Conservation (phyloP, 805 yeast species). For the Ogataea angusta region DNA sequence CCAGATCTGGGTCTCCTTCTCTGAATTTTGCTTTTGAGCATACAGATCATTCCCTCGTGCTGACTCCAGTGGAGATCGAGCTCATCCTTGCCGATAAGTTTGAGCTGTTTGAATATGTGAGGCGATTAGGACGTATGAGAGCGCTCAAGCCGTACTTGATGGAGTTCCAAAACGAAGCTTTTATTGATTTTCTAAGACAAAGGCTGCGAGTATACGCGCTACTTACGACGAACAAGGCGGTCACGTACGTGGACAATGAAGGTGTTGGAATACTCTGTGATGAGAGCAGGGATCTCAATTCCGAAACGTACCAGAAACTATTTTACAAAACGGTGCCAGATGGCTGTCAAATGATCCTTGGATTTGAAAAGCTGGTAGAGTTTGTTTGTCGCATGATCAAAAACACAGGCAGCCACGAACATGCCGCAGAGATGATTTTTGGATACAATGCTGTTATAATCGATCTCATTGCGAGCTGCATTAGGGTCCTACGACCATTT, state of each 20-base stretch:
- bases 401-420: slow-evolving; percentile 1
- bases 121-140: slow-evolving; percentile 6
- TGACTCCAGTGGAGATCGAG: slow-evolving; percentile 16
- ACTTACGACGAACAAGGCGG: neutral
- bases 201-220: slow-evolving; percentile 3
- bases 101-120: slow-evolving; percentile 10
- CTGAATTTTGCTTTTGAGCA: slow-evolving; percentile 6
- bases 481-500: slow-evolving; percentile 14
- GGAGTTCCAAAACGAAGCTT: slow-evolving; percentile 4
- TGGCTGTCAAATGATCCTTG: slow-evolving; percentile 8
- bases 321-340: neutral
- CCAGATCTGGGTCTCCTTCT: neutral
- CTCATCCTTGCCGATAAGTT: slow-evolving; percentile 10
- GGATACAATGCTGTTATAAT: slow-evolving; percentile 7
- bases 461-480: slow-evolving; percentile 1
- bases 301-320: slow-evolving; percentile 1
- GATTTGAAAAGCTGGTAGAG: slow-evolving; percentile 9
- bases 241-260: neutral
- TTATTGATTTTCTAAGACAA: slow-evolving; percentile 3
- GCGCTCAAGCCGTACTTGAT: slow-evolving; percentile 7
- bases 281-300: neutral
- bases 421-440: slow-evolving; percentile 1
- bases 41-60: neutral
- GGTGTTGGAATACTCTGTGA: neutral
- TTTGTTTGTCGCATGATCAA: slow-evolving; percentile 8